A percentile compares a stretch with the other conserved stretches of the same genome.
Conservation (phyloP, 2,329 filamentous ascomycete species). For the Ophiognomonia clavigignenti-juglandacearum region DNA sequence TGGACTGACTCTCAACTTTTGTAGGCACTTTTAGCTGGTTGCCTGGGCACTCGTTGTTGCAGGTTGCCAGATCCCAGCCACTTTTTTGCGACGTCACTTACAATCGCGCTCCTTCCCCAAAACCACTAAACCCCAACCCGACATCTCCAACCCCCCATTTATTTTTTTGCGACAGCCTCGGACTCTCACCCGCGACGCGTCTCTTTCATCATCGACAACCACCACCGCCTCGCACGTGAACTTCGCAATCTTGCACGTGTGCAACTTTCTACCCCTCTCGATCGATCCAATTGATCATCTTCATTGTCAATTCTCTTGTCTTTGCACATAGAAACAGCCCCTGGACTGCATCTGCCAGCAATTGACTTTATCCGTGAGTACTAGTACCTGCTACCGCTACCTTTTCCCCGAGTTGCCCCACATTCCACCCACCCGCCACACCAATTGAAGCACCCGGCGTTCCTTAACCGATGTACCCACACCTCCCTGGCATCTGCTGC, state of each 20-base stretch:
- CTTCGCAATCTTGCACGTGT: not conserved
- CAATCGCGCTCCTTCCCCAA: too few relatives aligned
- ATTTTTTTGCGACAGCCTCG: constrained; percentile 13
- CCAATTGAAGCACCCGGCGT: too few relatives aligned
- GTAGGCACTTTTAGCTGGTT: not conserved
- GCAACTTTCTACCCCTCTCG: not conserved
- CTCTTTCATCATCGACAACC: constrained; percentile 11
- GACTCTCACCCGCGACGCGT: not conserved
- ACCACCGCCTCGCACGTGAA: constrained; percentile 3
- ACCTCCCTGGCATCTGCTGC: too few relatives aligned
- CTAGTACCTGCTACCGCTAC: too few relatives aligned
- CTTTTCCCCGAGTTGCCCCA: not conserved
- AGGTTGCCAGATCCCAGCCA: too few relatives aligned
- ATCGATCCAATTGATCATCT: constrained; percentile 13
- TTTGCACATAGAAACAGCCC: too few relatives aligned
- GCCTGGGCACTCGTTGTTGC: constrained; percentile 9
- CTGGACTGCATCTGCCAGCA: constrained; percentile 9
- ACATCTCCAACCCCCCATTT: constrained; percentile 12
- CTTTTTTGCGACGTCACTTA: constrained; percentile 20
- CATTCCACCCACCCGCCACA: not conserved
- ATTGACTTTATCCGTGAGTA: constrained; percentile 14
- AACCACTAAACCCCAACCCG: too few relatives aligned
- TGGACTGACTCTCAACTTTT: not conserved
- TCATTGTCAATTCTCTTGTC: not conserved
- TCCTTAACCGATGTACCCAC: too few relatives aligned